Evolutionary conservation across 1,139 yeast genomes (phyloP), one percentile per base, ranked within the genome.

Genomic region (Hansenula sp.): DNA sequence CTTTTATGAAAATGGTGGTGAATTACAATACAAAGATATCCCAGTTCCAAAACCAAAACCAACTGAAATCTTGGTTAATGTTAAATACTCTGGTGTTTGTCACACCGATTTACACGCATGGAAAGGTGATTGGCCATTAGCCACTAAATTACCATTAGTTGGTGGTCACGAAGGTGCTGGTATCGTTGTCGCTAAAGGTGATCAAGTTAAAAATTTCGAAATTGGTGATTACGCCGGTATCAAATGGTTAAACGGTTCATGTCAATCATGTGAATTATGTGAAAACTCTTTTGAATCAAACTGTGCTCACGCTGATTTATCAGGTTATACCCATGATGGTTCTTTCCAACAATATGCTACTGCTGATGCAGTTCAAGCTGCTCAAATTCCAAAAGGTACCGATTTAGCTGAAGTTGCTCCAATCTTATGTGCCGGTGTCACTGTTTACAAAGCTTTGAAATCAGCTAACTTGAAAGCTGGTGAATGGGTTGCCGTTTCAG

Each of bases 161-260:
- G 85, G 85, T 57, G 84, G 84, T 55, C 84, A 77, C 62, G 84
- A 77, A 62, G 84, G 84, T 67, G 82, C 82, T 35, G 83, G 84
- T 63, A 72, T 69, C 29, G 83, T 77, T 49, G 82, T 77, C 40
- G 82, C 66, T 40, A 60, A 73, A 62, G 83, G 83, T 51, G 69
- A 66, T 33, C 74, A 75, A 54, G 83, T 77, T 44, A 67, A 60
- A 48, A 78, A 78, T 50, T 77, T 80, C 73, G 63, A 77, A 56
- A 59, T 77, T 47, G 84, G 84, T 58, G 84, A 77, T 55, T 68
- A 57, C 38, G 84, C 84, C 36, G 84, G 84, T 61, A 64, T 78
- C 57, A 78, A 78, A 63, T 77, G 83, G 83, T 70, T 78, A 61
- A 77, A 77, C 61, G 78, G 82, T 50, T 75, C 82, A 19, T 78